Evolutionary conservation across 495 filamentous ascomycete species (phyloP).

Genomic region (Lasiosphaeria miniovina): DNA sequence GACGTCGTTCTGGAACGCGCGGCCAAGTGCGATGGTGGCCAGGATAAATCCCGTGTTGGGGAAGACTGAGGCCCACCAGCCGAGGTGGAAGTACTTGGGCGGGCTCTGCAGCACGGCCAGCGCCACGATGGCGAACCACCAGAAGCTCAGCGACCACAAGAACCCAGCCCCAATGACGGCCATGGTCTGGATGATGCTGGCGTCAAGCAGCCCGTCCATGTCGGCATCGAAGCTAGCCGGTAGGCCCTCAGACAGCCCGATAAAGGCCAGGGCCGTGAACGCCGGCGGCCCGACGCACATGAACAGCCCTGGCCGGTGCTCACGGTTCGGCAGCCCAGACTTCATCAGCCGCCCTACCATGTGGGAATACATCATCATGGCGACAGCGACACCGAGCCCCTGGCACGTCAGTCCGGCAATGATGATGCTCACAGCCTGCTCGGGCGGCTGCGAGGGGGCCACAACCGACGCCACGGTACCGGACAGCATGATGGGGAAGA

Average conservation of each 20-base stretch:
- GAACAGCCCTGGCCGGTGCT: constrained; percentile 61
- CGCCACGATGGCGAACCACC: constrained; percentile 67
- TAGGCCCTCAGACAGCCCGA: constrained; percentile 25
- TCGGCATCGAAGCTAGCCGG: constrained; percentile 36
- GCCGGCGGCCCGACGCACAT: constrained; percentile 67
- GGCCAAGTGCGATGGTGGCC: constrained; percentile 48
- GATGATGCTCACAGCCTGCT: constrained; percentile 42
- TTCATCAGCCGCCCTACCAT: constrained; percentile 63
- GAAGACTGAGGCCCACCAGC: constrained; percentile 59
- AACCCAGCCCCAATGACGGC: constrained; percentile 57
- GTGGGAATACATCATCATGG: constrained; percentile 54
- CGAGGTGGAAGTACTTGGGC: constrained; percentile 53
- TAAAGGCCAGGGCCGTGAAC: constrained; percentile 51
- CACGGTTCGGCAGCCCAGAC: constrained; percentile 48
- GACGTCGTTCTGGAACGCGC: constrained; percentile 38
- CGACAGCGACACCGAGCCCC: constrained; percentile 50
- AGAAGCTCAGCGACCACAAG: constrained; percentile 71
- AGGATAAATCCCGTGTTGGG: constrained; percentile 59
- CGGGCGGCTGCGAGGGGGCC: constrained; percentile 41
- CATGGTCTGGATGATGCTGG: constrained; percentile 42
- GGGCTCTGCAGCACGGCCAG: constrained; percentile 50
- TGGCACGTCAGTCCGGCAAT: constrained; percentile 52
- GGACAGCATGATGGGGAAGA: constrained; percentile 54
- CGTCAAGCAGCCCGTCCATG: constrained; percentile 29
- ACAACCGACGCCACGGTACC: constrained; percentile 51